Evolutionary conservation across 345 rosid species (phyloP), one percentile per base, ranked within the genome.

Genomic region (Rhodamnia argentea): DNA sequence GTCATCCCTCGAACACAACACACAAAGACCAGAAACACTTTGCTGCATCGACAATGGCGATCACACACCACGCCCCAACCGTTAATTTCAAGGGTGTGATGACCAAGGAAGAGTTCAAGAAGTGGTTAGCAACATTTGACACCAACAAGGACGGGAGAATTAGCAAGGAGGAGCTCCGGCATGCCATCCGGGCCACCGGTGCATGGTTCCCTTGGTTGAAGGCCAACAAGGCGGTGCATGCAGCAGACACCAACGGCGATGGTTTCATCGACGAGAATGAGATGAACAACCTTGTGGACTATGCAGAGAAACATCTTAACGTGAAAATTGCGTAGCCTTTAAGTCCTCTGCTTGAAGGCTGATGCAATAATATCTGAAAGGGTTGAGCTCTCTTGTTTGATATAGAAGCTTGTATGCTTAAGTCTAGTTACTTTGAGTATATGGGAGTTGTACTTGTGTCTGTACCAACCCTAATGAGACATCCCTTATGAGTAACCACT

Each of bases 151-250:
- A 88, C 8, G 87, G 89, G 10, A 85, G 83, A 32, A 84, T 83
- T 40, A 90, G 87, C 88, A 52, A 56, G 60, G 84, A 86, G 83
- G 92, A 91, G 86, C 92, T 91, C 9, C n/a, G 4, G 40, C 51
- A 88, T 15, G 91, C 90, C 23, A 54, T 88, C 85, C 50, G 54
- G 22, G n/a, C 7, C 29, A 18, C 78, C 4, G 87, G 85, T 9
- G 84, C 86, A 8, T 83, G 86, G 88, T 83, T 32, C 15, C n/a
- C 86, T 24, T 7, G 83, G 58, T 60, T 82, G 87, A 84, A 84
- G 83, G 40, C 55, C 57, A 23, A 10, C 70, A 83, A 64, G 1
- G 82, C n/a, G 13, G 16, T 89, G 83, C 52, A 12, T 24, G 7
- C 62, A 15, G 85, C 87, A 0, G 90, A 89, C 76, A 9, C 83